Percentiles rank a stretch among this genome's conserved stretches.
Conservation (phyloP, 164 flowering plant genomes). For the Pachysandra terminalis region DNA sequence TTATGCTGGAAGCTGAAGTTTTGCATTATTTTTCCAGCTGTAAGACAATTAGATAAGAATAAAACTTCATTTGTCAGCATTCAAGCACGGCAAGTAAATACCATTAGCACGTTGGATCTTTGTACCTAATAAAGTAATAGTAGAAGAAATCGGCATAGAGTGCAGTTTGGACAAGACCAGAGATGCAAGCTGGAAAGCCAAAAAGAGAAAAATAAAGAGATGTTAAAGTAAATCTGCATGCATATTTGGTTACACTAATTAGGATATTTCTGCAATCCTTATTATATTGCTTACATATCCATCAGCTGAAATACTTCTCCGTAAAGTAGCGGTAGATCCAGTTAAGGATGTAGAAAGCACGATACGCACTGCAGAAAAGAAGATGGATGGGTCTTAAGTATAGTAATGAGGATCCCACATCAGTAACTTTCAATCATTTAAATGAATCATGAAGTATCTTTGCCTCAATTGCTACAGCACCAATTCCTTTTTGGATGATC, state of each 20-base stretch:
- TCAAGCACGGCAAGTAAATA: neutral
- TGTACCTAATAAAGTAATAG: slow-evolving; percentile 64
- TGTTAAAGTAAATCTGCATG: neutral
- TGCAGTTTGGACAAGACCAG: slow-evolving; percentile 78
- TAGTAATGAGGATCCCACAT: neutral
- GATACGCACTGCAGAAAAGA: slow-evolving; percentile 65
- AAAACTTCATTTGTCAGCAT: neutral
- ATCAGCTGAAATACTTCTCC: slow-evolving; percentile 53
- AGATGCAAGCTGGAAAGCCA: slow-evolving; percentile 48
- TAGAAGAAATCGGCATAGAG: slow-evolving; percentile 83
- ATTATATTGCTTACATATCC: slow-evolving; percentile 58
- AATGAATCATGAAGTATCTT: too few relatives aligned
- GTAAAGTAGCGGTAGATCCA: slow-evolving; percentile 87
- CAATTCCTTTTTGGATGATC: too few relatives aligned
- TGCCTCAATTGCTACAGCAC: too few relatives aligned
- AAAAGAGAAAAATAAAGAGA: neutral
- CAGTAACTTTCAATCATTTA: neutral
- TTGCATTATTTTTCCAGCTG: slow-evolving; percentile 77
- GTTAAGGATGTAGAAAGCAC: slow-evolving; percentile 75
- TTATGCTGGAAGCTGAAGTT: slow-evolving; percentile 71
- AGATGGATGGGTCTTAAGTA: neutral
- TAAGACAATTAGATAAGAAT: slow-evolving; percentile 10
- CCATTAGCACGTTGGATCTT: neutral
- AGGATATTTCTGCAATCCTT: neutral
- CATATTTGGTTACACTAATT: neutral